phyloP scores from a whole-genome alignment of 2,329 filamentous ascomycete genomes.

The Pleoardoris graminearum region DNA sequence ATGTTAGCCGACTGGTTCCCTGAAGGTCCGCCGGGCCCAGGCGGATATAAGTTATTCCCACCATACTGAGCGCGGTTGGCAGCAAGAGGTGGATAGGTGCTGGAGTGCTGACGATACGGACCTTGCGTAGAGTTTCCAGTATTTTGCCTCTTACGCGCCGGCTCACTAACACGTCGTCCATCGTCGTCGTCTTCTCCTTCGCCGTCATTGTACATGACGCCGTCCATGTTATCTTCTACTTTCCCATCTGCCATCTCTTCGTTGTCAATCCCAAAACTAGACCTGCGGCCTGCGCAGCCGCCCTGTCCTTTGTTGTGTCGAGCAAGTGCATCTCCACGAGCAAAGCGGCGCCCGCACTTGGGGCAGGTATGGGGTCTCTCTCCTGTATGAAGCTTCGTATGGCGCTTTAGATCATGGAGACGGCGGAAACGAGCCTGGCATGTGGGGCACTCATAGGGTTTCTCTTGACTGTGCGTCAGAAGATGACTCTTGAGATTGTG shows the following conservation, averaged over 20 bases:
- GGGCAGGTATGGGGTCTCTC: conserved; percentile 94
- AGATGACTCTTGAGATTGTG: conserved; percentile 98
- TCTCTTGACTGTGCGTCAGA: conserved; percentile 96
- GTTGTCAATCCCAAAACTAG: conserved; percentile 82
- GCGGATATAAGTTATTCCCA: conserved; percentile 43
- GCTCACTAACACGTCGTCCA: conserved; percentile 66
- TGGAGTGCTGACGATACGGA: conserved; percentile 68
- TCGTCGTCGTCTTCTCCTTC: conserved; percentile 58
- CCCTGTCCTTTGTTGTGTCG: conserved; percentile 95
- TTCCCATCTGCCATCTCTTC: conserved; percentile 63
- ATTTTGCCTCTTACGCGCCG: conserved; percentile 71
- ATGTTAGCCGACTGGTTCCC: conserved; percentile 47
- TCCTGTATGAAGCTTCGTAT: conserved; percentile 94
- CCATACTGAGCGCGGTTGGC: conserved; percentile 33
- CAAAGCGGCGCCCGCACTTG: conserved; percentile 93
- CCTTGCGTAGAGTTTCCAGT: conserved; percentile 57
- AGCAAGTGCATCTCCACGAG: conserved; percentile 89
- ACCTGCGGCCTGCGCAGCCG: conserved; percentile 87
- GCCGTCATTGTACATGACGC: conserved; percentile 61
- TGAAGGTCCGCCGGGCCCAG: conserved; percentile 32
- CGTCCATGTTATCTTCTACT: conserved; percentile 64
- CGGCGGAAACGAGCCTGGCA: conserved; percentile 91
- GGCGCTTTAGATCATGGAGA: conserved; percentile 91
- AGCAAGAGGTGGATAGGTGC: conserved; percentile 76
- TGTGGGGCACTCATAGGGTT: conserved; percentile 92